Evolutionary conservation across 257 asterid genomes (phyloP), one percentile per base, ranked within the genome.

Genomic region (Solanum neorickii): DNA sequence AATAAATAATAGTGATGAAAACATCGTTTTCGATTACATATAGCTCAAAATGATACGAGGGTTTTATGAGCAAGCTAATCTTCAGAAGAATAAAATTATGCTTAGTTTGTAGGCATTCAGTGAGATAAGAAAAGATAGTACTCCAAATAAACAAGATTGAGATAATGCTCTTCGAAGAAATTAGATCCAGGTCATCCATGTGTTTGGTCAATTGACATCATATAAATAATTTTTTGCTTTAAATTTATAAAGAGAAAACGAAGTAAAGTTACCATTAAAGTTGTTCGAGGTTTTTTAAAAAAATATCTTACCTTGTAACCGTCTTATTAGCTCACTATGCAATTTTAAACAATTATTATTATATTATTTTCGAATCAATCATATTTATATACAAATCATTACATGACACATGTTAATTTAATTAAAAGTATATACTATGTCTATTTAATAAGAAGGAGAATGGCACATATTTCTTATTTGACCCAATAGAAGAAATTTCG

Each of bases 261-360:
- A 37, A 5, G 2, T 37, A 35, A 5, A 35, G 6, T 0, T 0
- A 35, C 1, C 39, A 37, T 0, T 37, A 0, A 37, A 37, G 39
- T 37, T 37, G 39, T 37, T 0, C 7, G 1, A 6, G 7, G 0
- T 37, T 37, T 37, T 37, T 37, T 6, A 1, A 37, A 37, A 37
- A 37, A 1, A 37, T 7, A 37, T 6, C 7, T 37, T 37, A 37
- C 0, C 0, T 37, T 37, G 2, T 37, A 37, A 37, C 0, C 1
- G 1, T 6, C 39, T 6, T 37, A 37, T 37, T 37, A 6, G 1
- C 7, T 37, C 1, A 37, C 7, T 37, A 37, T 5, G 0, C 0
- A 37, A 37, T 37, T 37, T 37, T 37, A 0, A 37, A 37, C 0
- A 37, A 37, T 5, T 37, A 37, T 6, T 37, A 37, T 37, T 37